Percentiles rank a stretch among this genome's conserved stretches.
These are phyloP conservation scores for Diaporthe ilicicola DNA, from an alignment of 2,329 filamentous ascomycete species.

Conservation along the genomic window DNA sequence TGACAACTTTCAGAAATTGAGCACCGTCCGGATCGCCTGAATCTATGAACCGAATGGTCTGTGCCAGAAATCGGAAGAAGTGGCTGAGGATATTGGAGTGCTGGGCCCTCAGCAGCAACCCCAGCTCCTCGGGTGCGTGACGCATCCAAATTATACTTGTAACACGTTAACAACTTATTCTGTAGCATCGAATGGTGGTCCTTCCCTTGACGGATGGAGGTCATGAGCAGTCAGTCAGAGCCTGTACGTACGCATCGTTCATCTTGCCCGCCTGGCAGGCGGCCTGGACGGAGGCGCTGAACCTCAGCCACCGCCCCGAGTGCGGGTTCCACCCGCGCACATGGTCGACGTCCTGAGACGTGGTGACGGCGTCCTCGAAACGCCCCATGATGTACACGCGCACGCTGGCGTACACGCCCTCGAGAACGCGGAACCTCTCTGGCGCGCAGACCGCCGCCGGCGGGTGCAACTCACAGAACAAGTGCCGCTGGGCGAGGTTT, in stretches of 20 bases:
- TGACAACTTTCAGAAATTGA: not conserved
- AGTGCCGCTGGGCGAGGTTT: not conserved
- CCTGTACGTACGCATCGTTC: not conserved
- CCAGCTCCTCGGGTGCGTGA: not conserved
- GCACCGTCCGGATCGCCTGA: not conserved
- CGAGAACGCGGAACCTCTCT: not conserved
- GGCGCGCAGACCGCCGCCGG: not conserved
- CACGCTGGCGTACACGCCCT: not conserved
- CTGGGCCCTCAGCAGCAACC: not conserved
- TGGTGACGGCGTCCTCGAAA: not conserved
- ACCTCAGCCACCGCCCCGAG: conserved; percentile 5
- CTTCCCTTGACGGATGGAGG: not conserved
- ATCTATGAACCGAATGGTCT: not conserved
- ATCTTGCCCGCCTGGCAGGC: not conserved
- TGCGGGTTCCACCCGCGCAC: not conserved
- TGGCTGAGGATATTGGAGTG: not conserved
- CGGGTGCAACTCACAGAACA: not conserved
- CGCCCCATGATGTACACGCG: not conserved
- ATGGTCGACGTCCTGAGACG: not conserved
- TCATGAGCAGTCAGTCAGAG: not conserved
- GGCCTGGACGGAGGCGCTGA: not conserved
- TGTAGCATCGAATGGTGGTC: not conserved
- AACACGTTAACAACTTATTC: not conserved
- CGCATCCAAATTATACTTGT: not conserved
- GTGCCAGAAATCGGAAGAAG: not conserved